Evolutionary conservation across 2,329 filamentous ascomycete species (phyloP).

Genomic region (Dactylella cylindrospora): DNA sequence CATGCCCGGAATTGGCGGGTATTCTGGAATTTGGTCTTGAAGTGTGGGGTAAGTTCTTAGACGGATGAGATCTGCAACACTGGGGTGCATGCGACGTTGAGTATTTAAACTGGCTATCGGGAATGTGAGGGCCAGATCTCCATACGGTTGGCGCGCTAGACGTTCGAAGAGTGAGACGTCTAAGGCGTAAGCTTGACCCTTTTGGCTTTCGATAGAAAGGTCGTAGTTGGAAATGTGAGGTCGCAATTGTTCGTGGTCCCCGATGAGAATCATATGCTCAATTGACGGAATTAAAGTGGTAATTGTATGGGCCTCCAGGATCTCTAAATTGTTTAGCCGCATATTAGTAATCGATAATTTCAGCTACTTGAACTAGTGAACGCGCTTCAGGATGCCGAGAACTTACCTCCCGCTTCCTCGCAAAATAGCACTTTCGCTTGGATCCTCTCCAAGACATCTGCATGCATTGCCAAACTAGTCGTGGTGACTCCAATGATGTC

Average conservation of each 20-base stretch:
- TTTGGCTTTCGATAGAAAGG: conserved; percentile 58
- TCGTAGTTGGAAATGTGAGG: conserved; percentile 62
- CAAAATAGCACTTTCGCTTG: conserved; percentile 63
- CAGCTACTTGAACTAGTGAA: too few species aligned
- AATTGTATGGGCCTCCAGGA: conserved; percentile 65
- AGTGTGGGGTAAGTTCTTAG: conserved; percentile 62
- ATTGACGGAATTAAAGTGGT: conserved; percentile 62
- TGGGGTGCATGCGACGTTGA: conserved; percentile 68
- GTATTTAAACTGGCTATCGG: conserved; percentile 57
- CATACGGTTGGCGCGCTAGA: conserved; percentile 52
- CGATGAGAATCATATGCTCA: conserved; percentile 66
- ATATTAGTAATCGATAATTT: too few species aligned
- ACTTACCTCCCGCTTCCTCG: conserved; percentile 62
- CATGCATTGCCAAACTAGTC: conserved; percentile 60
- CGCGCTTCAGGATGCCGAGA: too few species aligned
- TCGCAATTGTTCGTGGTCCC: conserved; percentile 65
- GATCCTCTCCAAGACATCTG: conserved; percentile 57
- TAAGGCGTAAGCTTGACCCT: conserved; percentile 59
- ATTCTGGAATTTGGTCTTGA: conserved; percentile 56
- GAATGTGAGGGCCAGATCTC: conserved; percentile 25
- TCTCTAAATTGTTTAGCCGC: conserved; percentile 54
- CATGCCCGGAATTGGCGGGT: conserved; percentile 61
- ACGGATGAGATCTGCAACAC: conserved; percentile 62
- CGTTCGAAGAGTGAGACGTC: conserved; percentile 66
- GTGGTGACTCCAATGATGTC: conserved; percentile 63